These are phyloP conservation scores for Trichosporon inkin DNA, from an alignment of 1,284 basidiomycete species.

Conservation along the genomic window DNA sequence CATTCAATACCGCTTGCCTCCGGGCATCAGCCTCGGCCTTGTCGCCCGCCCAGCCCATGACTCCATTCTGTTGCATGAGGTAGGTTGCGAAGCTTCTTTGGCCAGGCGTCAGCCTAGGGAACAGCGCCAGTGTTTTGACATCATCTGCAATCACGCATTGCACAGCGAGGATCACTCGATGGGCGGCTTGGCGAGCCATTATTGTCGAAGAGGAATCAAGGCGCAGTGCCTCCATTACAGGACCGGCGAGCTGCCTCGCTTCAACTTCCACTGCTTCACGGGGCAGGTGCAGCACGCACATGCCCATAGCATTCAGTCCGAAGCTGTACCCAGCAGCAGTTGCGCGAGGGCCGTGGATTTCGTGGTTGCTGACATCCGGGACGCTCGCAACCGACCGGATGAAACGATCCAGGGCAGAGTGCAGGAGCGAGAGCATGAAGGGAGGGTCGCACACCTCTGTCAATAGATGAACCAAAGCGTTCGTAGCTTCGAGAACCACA, in stretches of 20 bases:
- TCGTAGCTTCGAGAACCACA: slow-evolving; percentile 42
- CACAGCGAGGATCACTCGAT: slow-evolving; percentile 39
- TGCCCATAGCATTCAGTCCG: slow-evolving; percentile 39
- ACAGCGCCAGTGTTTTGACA: slow-evolving; percentile 31
- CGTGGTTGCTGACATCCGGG: background rate
- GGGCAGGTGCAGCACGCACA: slow-evolving; percentile 40
- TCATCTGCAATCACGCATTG: slow-evolving; percentile 38
- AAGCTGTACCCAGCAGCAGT: slow-evolving; percentile 34
- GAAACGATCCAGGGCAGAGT: slow-evolving; percentile 32
- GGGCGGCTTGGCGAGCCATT: slow-evolving; percentile 37
- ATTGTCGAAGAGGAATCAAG: background rate
- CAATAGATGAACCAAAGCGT: slow-evolving; percentile 39
- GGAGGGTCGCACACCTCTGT: slow-evolving; percentile 39
- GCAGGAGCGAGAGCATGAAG: slow-evolving; percentile 33
- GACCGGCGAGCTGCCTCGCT: slow-evolving; percentile 25
- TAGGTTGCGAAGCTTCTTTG: slow-evolving; percentile 43
- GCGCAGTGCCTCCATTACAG: slow-evolving; percentile 28
- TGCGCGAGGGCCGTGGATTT: slow-evolving; percentile 10
- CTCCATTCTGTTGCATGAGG: slow-evolving; percentile 41
- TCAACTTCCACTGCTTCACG: slow-evolving; percentile 36
- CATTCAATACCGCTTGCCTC: slow-evolving; percentile 5
- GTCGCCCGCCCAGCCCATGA: slow-evolving; percentile 10
- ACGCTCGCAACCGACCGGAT: slow-evolving; percentile 18
- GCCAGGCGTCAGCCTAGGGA: slow-evolving; percentile 29
- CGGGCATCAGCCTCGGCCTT: slow-evolving; percentile 6